Base-by-base conservation (phyloP, 2,329 filamentous ascomycete genomes). In the Colletotrichum chrysophilum region DNA sequence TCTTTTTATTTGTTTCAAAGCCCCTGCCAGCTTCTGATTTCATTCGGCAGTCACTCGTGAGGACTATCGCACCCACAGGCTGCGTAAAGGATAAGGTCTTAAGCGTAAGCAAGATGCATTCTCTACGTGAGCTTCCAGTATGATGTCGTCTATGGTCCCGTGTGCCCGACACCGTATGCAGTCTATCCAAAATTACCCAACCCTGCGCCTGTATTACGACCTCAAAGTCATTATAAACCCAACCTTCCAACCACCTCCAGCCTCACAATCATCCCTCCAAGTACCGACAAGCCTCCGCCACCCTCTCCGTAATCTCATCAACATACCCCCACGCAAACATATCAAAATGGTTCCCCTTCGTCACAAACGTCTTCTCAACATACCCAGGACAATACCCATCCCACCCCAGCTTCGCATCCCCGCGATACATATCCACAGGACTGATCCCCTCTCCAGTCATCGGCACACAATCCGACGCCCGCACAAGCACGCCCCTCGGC, bases 291-390 rank as follows among this genome's bases (percentile, higher is more conserved):
- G 82, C 84, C 26, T 69, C 66, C 26, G 60, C 79, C 30, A 85
- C 67, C 66, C 75, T 79, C 30, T 74, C 76, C 2, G 81, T 82
- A 3, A 82, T 79, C 0, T 68, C 71, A 1, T 80, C 80, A 18
- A 84, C 70, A 6, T 80, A 76, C 0, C 79, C 78, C 43, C 79
- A 80, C 3, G 80, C 79, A 78, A 89, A 90, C 52, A 89, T 81
- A 69, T 85, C 85, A 76, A 88, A 91, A 77, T 91, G 90, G 72
- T 91, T 85, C 0, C 89, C 89, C 1, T 88, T 84, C 3, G 91
- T 83, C 13, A 89, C 86, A n/a, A 89, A 75, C 2, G 90, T 83
- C 14, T 85, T 80, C 30, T 81, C 80, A 13, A 91, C 85, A 78
- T 90, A 83, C 26, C 81, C 81, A 32, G 83, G 82, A 26, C 86